Conservation (phyloP, 768 basidiomycete species). For the Fistulinella prunicolor region DNA sequence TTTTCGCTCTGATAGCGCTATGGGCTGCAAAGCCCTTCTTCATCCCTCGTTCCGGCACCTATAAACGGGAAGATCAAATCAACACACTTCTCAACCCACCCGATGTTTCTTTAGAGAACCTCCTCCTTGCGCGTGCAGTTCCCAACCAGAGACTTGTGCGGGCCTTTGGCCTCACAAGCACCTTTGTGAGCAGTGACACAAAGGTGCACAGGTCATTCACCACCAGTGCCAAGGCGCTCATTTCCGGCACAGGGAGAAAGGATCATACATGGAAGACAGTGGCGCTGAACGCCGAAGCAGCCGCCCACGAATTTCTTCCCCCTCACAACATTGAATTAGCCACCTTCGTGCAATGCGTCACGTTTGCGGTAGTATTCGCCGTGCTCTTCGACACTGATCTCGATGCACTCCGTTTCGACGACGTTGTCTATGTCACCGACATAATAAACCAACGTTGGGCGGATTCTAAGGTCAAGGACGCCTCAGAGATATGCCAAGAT, state of each 20-base stretch:
- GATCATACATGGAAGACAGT: constrained; percentile 15
- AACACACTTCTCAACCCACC: constrained; percentile 17
- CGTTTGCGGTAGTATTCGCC: constrained; percentile 42
- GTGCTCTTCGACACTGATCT: constrained; percentile 36
- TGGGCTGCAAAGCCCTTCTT: constrained; percentile 1
- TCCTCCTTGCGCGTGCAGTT: constrained; percentile 18
- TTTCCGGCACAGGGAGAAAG: no score
- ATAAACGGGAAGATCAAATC: constrained; percentile 8
- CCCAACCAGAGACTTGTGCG: constrained; percentile 25
- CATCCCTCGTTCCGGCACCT: constrained; percentile 1
- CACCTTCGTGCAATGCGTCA: constrained; percentile 41
- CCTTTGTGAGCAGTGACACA: constrained; percentile 46
- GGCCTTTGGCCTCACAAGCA: constrained; percentile 39
- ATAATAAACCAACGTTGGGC: constrained; percentile 37
- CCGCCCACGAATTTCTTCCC: constrained; percentile 15
- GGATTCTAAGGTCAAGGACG: constrained; percentile 20
- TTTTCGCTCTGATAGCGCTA: background rate
- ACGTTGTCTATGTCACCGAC: constrained; percentile 38
- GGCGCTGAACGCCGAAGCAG: constrained; percentile 11
- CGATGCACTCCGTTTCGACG: constrained; percentile 28
- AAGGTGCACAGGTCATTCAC: constrained; percentile 31
- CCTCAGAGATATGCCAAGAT: constrained; percentile 12
- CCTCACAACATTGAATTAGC: constrained; percentile 28
- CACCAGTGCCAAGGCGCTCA: constrained; percentile 19
- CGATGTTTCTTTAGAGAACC: background rate